Evolutionary conservation across 306 rosid genomes (phyloP).

Genomic region (Lathyrus oleraceus): DNA sequence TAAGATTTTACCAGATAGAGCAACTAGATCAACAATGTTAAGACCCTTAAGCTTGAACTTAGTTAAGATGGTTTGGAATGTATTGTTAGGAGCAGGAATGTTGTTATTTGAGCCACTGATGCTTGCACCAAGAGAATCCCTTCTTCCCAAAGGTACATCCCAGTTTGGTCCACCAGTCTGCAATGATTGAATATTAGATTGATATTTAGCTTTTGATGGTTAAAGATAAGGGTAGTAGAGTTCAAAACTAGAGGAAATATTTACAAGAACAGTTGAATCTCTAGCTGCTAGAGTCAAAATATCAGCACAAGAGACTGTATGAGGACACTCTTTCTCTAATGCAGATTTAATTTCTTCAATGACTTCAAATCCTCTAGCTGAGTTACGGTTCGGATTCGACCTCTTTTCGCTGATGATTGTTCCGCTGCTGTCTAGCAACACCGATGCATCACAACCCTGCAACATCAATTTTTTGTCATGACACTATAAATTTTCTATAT

Average conservation of each 20-base stretch:
- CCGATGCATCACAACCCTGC: conserved; percentile 93
- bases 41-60: conserved; percentile 83
- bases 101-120: conserved; percentile 90
- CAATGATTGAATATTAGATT: conserved; percentile 23
- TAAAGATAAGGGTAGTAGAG: conserved; percentile 1
- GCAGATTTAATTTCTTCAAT: conserved; percentile 85
- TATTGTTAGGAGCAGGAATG: conserved; percentile 97
- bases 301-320: conserved; percentile 89
- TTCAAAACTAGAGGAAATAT: conserved; percentile 18
- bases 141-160: conserved; percentile 87
- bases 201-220: background rate
- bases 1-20: conserved; percentile 67
- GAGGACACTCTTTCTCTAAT: conserved; percentile 82
- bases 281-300: conserved; percentile 80
- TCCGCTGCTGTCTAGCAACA: conserved; percentile 75
- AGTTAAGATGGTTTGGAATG: conserved; percentile 80
- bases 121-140: conserved; percentile 80
- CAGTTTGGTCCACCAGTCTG: conserved; percentile 89
- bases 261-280: conserved; percentile 83
- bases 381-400: conserved; percentile 74
- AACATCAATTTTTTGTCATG: conserved; percentile 27
- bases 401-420: conserved; percentile 73
- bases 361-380: conserved; percentile 81
- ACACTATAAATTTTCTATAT: background rate
- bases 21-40: conserved; percentile 80